phyloP scores from a whole-genome alignment of 1,284 basidiomycete genomes.

The Puccinia coronata region DNA sequence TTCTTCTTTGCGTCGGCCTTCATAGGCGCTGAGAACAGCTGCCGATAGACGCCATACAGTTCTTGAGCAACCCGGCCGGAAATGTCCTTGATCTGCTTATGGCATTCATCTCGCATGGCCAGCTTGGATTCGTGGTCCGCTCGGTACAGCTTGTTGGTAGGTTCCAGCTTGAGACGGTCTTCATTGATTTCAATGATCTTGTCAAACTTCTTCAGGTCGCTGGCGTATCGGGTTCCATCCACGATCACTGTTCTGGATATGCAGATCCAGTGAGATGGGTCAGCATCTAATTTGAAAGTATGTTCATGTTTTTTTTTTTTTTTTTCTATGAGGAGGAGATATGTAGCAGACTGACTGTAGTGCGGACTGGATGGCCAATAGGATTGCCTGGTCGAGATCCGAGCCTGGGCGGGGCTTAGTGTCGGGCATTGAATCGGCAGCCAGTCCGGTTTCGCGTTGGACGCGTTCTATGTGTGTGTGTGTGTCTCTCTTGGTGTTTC shows the following conservation, averaged over 20 bases:
- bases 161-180: not conserved
- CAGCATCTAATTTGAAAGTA: too few relatives aligned
- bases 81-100: not conserved
- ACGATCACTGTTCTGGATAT: conserved; percentile 15
- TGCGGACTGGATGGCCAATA: too few relatives aligned
- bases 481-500: too few relatives aligned
- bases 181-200: not conserved
- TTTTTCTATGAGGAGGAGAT: too few relatives aligned
- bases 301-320: too few relatives aligned
- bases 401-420: too few relatives aligned
- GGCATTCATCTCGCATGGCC: not conserved
- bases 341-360: too few relatives aligned
- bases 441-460: too few relatives aligned
- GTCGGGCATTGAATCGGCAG: too few relatives aligned
- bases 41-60: not conserved
- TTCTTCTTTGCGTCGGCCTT: not conserved
- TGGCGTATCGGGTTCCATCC: conserved; percentile 4
- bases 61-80: not conserved
- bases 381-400: too few relatives aligned
- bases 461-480: too few relatives aligned
- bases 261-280: too few relatives aligned
- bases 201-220: conserved; percentile 10
- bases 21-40: not conserved
- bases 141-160: not conserved
- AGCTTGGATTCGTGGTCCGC: not conserved